Evolutionary conservation across 2,329 filamentous ascomycete species (phyloP), one percentile per base, ranked within the genome.

Genomic region (Paecilomyces sp.): DNA sequence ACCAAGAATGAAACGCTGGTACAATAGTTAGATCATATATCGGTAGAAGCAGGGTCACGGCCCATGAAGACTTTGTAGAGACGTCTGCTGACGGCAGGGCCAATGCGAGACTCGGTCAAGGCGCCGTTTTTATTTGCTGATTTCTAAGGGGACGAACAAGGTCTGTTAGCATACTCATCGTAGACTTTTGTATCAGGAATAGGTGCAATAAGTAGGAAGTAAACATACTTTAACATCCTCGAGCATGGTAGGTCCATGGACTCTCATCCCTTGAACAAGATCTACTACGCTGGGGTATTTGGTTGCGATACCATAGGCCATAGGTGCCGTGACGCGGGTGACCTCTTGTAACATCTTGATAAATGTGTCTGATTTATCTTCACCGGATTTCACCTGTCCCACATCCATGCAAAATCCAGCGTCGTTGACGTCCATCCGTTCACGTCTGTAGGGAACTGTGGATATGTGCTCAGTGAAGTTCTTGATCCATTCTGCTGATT

Each of bases 401-500:
- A 80, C 79, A 57, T 91, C 89, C 88, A 92, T 92, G 74, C 89
- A 92, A 71, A 93, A 93, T 0, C 83, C 74, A 3, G 76, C 71
- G 65, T 78, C 73, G 15, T 78, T 85, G 1, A 77, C 69, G 1
- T 82, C 79, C 58, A 78, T 76, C 33, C 75, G 71, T 58, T 80
- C 75, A 6, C 68, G 71, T 13, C 85, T 84, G 72, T 92, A 92
- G 0, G 89, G 90, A 24, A 89, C 85, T 1, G 87, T 89, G 7
- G 88, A 89, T 55, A 93, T 86, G 70, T 93, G 88, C 67, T 92
- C 88, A 0, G 90, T 93, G 67, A 92, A 91, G 34, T 83, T 79
- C 31, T 82, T 78, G 31, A 92, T 85, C 87, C 89, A 91, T 65
- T 88, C 83, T 1, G 88, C 88, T 1, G 88, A 89, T 67, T 91